Evolutionary conservation across 352 stramenopile genomes (phyloP), one percentile per base, ranked within the genome.

Genomic region (Globisporangium splendens): DNA sequence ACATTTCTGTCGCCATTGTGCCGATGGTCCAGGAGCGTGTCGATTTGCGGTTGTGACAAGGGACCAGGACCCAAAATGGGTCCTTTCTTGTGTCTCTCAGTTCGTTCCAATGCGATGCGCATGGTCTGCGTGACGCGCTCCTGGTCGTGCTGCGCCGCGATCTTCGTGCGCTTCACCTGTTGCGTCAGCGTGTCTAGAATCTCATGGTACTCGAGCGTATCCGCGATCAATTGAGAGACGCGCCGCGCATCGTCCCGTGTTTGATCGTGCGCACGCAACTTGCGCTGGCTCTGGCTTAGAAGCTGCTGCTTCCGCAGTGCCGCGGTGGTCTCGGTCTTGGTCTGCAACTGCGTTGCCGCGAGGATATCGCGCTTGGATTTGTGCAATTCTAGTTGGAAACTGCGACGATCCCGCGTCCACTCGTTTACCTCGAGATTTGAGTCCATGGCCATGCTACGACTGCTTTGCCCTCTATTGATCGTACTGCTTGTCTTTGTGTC

Each of bases 121-220:
- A 70, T 67, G 17, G 62, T 65, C 10, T 71, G 62, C 18, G 64
- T 67, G 15, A 84, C 49, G 8, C 65, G 64, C 43, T 85, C 70
- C 42, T 83, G 76, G 14, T 88, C 69, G 11, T 75, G 66, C 50
- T 61, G 61, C 0, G 74, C 60, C 0, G 72, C 48, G 28, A 89
- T 86, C 15, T 60, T 56, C 17, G 66, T 75, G 52, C 73, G 68
- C 42, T 82, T 79, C 28, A 72, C 49, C 48, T 80, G 69, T 31
- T 66, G 66, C 46, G 81, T 67, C 41, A 86, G 59, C 13, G 68
- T 56, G 3, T 53, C 33, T 3, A 70, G 28, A 5, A 88, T 70
- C 28, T 74, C 64, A 44, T 83, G 78, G 46, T 78, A 86, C 55
- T 91, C 80, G 31, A 88, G 61, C 4, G 78, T 77, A 48, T 89